A percentile compares a stretch with the other conserved stretches of the same genome.
These are phyloP conservation scores for Cystofilobasidium ferigula DNA, from an alignment of 768 basidiomycete genomes.

Conservation along the genomic window DNA sequence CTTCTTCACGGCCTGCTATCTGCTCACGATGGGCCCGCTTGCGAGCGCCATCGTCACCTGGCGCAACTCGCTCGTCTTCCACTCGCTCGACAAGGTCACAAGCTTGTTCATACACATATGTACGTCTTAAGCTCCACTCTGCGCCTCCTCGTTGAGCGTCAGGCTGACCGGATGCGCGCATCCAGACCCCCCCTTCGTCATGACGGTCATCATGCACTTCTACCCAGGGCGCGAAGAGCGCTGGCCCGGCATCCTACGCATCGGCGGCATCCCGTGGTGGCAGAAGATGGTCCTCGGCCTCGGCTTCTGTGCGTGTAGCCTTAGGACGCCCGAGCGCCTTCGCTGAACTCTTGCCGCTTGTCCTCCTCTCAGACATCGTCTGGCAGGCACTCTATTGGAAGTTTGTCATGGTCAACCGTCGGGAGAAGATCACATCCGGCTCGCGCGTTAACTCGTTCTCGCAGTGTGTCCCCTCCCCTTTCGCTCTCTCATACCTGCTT, in stretches of 20 bases:
- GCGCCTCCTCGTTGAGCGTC: not conserved
- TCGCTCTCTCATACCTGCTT: not conserved
- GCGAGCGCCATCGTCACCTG: constrained; percentile 95
- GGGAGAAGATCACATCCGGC: constrained; percentile 23
- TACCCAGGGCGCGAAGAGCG: constrained; percentile 67
- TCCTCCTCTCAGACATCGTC: constrained; percentile 8
- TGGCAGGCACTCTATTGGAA: constrained; percentile 16
- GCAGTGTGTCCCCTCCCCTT: too few species aligned
- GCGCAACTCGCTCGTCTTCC: constrained; percentile 97
- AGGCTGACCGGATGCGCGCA: not conserved
- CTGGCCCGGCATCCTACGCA: constrained; percentile 69
- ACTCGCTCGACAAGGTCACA: constrained; percentile 87
- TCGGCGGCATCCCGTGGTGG: constrained; percentile 60
- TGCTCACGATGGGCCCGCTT: constrained; percentile 77
- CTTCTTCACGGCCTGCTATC: constrained; percentile 85
- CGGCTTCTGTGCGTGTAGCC: constrained; percentile 54
- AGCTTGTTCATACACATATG: constrained; percentile 93
- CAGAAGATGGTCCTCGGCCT: constrained; percentile 67
- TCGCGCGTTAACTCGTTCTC: constrained; percentile 16
- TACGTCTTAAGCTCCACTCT: constrained; percentile 37
- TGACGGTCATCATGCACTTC: constrained; percentile 83
- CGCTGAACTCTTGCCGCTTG: not conserved
- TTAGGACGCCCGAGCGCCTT: not conserved
- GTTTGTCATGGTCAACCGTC: constrained; percentile 21
- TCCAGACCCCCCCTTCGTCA: constrained; percentile 52